phyloP scores from a whole-genome alignment of 2,329 filamentous ascomycete genomes.

The Pestalotiopsis sp. region DNA sequence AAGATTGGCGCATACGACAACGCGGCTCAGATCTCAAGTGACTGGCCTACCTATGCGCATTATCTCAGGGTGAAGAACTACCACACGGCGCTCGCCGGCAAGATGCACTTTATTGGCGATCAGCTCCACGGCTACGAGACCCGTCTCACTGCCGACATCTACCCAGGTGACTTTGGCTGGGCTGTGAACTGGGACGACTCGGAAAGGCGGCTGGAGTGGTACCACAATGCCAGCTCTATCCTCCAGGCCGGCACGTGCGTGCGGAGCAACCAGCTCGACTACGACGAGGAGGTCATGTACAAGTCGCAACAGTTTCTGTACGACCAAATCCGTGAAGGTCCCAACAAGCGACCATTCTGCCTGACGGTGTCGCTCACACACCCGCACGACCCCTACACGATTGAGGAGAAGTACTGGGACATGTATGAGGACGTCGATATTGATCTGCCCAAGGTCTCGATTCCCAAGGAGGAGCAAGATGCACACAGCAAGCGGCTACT shows the following conservation, averaged over 20 bases:
- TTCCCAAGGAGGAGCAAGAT: constrained; percentile 82
- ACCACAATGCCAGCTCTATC: constrained; percentile 94
- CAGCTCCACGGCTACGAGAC: constrained; percentile 94
- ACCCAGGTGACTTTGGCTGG: constrained; percentile 93
- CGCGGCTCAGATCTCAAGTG: constrained; percentile 79
- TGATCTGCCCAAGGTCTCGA: constrained; percentile 74
- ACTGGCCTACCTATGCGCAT: constrained; percentile 89
- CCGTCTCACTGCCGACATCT: constrained; percentile 91
- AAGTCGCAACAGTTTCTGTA: constrained; percentile 88
- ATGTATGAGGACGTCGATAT: constrained; percentile 89
- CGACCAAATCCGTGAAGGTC: constrained; percentile 83
- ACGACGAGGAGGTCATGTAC: constrained; percentile 95
- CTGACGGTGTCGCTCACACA: constrained; percentile 92
- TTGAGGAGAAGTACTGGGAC: constrained; percentile 93
- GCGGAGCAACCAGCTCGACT: constrained; percentile 92
- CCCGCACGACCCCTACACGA: constrained; percentile 93
- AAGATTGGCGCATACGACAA: constrained; percentile 94
- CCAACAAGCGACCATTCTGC: constrained; percentile 75
- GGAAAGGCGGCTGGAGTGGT: constrained; percentile 86
- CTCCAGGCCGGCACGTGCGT: constrained; percentile 87
- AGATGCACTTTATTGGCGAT: constrained; percentile 97
- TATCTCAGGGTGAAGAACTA: constrained; percentile 85
- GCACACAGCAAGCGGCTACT: constrained; percentile 84
- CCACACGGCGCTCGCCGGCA: constrained; percentile 87
- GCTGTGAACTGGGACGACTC: constrained; percentile 95